Evolutionary conservation across 805 yeast species (phyloP).

Genomic region (Grigorovia transvaalensis): DNA sequence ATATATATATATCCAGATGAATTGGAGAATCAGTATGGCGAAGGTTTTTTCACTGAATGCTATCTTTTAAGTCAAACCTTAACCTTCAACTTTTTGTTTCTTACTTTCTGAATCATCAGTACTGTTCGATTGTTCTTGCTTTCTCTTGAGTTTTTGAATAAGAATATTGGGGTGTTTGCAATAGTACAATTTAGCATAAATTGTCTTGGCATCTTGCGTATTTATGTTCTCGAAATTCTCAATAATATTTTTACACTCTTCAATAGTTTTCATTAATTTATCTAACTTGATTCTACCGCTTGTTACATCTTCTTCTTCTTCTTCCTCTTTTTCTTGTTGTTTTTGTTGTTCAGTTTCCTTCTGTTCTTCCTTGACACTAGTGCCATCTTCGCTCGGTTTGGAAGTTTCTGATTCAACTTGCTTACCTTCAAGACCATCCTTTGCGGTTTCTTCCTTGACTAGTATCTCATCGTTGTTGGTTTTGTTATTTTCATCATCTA

Average conservation of each 20-base stretch:
- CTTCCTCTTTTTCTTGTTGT: slow-evolving; percentile 10
- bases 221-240: slow-evolving; percentile 36
- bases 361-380: too few relatives aligned
- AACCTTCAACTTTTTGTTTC: slow-evolving; percentile 5
- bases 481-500: too few relatives aligned
- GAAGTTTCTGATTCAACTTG: too few relatives aligned
- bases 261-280: slow-evolving; percentile 36
- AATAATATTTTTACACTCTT: slow-evolving; percentile 39
- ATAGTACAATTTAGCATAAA: slow-evolving; percentile 55
- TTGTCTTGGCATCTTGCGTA: slow-evolving; percentile 49
- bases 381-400: too few relatives aligned
- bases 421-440: too few relatives aligned
- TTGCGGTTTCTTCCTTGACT: too few relatives aligned
- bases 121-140: slow-evolving; percentile 16
- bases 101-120: slow-evolving; percentile 6
- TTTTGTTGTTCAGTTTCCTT: too few relatives aligned
- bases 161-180: slow-evolving; percentile 49
- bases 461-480: too few relatives aligned
- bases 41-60: not conserved
- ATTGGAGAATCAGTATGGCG: not conserved
- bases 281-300: slow-evolving; percentile 27
- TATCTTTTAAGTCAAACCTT: not conserved
- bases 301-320: slow-evolving; percentile 2
- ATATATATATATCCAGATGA: too few relatives aligned
- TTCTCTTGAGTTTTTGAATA: slow-evolving; percentile 43